Percentiles rank a stretch among this genome's conserved stretches.
Conservation (phyloP, 768 basidiomycete genomes). For the Mycena floridula region DNA sequence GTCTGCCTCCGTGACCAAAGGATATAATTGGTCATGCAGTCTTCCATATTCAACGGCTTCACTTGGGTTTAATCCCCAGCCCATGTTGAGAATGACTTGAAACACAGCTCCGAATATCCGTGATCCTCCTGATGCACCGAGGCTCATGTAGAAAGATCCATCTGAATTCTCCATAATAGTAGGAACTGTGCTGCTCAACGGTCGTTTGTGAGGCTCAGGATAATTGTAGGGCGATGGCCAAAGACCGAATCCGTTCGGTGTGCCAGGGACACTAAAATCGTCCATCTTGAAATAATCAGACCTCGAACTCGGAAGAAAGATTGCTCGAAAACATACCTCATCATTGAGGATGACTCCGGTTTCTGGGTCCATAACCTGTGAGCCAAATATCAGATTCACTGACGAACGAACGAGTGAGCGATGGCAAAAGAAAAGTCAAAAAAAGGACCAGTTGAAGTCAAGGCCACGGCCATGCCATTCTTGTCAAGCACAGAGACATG, state of each 20-base stretch:
- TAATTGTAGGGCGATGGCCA: constrained; percentile 86
- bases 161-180: constrained; percentile 74
- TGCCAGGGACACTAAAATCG: constrained; percentile 85
- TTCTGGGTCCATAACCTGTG: constrained; percentile 75
- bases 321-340: constrained; percentile 41
- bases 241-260: constrained; percentile 79
- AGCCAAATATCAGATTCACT: constrained; percentile 88
- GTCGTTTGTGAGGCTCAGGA: constrained; percentile 82
- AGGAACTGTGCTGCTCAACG: constrained; percentile 80
- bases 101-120: constrained; percentile 77
- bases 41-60: constrained; percentile 58
- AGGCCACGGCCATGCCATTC: constrained; percentile 78
- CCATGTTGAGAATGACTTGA: constrained; percentile 74
- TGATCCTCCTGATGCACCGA: constrained; percentile 87
- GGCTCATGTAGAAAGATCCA: constrained; percentile 63
- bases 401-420: too few species aligned
- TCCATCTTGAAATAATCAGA: constrained; percentile 53
- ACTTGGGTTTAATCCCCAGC: constrained; percentile 72
- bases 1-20: constrained; percentile 39
- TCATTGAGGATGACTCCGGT: constrained; percentile 91
- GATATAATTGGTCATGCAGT: constrained; percentile 64
- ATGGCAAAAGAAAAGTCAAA: too few species aligned
- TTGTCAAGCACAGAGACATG: constrained; percentile 81
- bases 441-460: constrained; percentile 94
- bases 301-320: neutral